These are phyloP conservation scores for Peronospora tabacina DNA, from an alignment of 352 stramenopile genomes.

Conservation along the genomic window DNA sequence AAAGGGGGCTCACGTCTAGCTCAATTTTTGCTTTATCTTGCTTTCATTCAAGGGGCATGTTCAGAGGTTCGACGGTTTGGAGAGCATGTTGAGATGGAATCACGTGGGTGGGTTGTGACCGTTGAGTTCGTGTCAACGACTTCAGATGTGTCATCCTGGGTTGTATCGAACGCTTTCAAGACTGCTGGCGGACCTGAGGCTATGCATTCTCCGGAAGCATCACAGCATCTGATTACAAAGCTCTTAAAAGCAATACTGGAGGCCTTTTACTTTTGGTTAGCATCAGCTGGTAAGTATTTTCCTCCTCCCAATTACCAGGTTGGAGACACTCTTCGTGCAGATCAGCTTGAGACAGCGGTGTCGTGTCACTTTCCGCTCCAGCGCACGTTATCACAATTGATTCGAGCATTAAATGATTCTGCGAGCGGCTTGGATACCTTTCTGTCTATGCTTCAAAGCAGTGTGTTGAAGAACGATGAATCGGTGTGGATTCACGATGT, in stretches of 20 bases:
- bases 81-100: constrained; percentile 73
- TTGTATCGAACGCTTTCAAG: constrained; percentile 77
- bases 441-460: constrained; percentile 39
- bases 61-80: constrained; percentile 53
- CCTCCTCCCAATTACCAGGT: constrained; percentile 50
- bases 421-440: constrained; percentile 48
- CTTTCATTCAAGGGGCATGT: constrained; percentile 69
- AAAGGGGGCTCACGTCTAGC: constrained; percentile 48
- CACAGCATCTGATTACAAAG: constrained; percentile 37
- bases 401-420: constrained; percentile 60
- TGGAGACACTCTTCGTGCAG: constrained; percentile 39
- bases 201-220: constrained; percentile 19
- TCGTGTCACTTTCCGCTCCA: constrained; percentile 81
- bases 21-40: constrained; percentile 64
- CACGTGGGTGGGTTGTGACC: constrained; percentile 70
- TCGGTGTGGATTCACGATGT: constrained; percentile 54
- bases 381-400: constrained; percentile 62
- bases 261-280: constrained; percentile 76
- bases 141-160: constrained; percentile 71
- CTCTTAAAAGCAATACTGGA: constrained; percentile 64
- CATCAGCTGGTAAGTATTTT: constrained; percentile 69
- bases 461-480: constrained; percentile 17
- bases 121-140: constrained; percentile 81
- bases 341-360: constrained; percentile 56
- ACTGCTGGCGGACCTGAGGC: constrained; percentile 18